phyloP scores from a whole-genome alignment of 306 rosid genomes.

The Castanea sativa region DNA sequence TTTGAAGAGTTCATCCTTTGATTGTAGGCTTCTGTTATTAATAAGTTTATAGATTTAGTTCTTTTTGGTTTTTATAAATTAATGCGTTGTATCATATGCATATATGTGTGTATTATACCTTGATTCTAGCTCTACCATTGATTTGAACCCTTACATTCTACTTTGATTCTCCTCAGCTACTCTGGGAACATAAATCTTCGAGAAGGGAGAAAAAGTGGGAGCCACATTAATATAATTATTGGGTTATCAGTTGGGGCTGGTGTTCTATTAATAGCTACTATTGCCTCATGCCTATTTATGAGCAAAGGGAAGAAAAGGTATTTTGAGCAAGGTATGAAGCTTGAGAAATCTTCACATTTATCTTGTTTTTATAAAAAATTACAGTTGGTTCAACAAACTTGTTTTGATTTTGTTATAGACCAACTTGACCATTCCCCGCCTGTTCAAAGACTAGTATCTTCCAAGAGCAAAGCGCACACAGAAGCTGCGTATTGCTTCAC shows the following conservation, averaged over 20 bases:
- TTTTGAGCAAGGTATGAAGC: slow-evolving; percentile 54
- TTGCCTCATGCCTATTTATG: slow-evolving; percentile 53
- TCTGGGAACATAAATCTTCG: slow-evolving; percentile 73
- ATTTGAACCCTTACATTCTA: slow-evolving; percentile 15
- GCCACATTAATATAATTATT: slow-evolving; percentile 46
- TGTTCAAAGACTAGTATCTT: slow-evolving; percentile 48
- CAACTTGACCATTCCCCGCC: slow-evolving; percentile 40
- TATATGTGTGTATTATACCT: too few relatives aligned
- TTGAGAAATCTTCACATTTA: background rate
- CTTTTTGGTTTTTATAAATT: too few relatives aligned
- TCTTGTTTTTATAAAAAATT: slow-evolving; percentile 9
- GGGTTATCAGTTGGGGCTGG: slow-evolving; percentile 82
- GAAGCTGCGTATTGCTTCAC: slow-evolving; percentile 85
- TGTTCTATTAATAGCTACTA: slow-evolving; percentile 63
- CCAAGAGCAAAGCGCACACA: slow-evolving; percentile 57
- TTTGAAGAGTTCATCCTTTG: too few relatives aligned
- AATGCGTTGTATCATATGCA: too few relatives aligned
- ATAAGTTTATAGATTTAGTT: too few relatives aligned
- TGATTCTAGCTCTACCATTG: too few relatives aligned
- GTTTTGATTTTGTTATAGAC: slow-evolving; percentile 39
- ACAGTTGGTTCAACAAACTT: slow-evolving; percentile 21
- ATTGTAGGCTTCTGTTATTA: too few relatives aligned
- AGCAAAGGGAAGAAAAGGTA: slow-evolving; percentile 50
- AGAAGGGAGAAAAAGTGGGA: slow-evolving; percentile 40
- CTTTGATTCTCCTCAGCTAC: slow-evolving; percentile 48